phyloP scores from a whole-genome alignment of 1,139 yeast genomes.

The Saccharomycopsis hybrid region DNA sequence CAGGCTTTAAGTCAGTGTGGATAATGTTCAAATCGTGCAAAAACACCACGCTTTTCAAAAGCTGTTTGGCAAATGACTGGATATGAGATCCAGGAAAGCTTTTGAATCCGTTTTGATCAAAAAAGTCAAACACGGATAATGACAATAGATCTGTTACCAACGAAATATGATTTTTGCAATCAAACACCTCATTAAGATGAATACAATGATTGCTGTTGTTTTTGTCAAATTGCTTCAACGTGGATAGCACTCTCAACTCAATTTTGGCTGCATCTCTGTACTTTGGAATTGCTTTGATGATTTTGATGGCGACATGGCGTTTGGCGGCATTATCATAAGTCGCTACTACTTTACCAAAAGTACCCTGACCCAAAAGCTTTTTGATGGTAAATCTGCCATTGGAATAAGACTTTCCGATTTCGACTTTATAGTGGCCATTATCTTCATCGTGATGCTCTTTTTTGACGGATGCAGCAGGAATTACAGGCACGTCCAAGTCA shows the following conservation, averaged over 20 bases:
- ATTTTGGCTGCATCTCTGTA: conserved; percentile 83
- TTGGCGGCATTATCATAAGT: conserved; percentile 51
- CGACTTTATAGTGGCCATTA: conserved; percentile 78
- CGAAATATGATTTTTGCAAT: conserved; percentile 89
- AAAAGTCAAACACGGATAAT: conserved; percentile 81
- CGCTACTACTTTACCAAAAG: conserved; percentile 91
- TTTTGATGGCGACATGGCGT: conserved; percentile 80
- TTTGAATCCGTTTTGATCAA: conserved; percentile 67
- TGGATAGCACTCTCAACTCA: conserved; percentile 72
- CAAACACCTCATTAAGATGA: conserved; percentile 84
- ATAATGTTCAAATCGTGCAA: conserved; percentile 84
- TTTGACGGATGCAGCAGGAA: neutral
- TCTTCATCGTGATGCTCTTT: conserved; percentile 38
- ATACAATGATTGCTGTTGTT: conserved; percentile 65
- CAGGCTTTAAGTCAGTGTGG: conserved; percentile 95
- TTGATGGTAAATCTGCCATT: conserved; percentile 60
- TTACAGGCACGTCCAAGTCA: conserved; percentile 9
- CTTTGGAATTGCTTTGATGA: conserved; percentile 73
- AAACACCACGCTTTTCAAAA: conserved; percentile 79
- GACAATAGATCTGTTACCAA: conserved; percentile 84
- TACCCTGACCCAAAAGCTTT: conserved; percentile 86
- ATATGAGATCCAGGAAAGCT: conserved; percentile 79
- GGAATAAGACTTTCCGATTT: conserved; percentile 53
- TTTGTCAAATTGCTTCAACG: conserved; percentile 69
- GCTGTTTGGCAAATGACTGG: conserved; percentile 81